Percentiles rank a stretch among this genome's conserved stretches.
These are phyloP conservation scores for Trichocladium uniseriatum DNA, from an alignment of 495 filamentous ascomycete species.

Conservation along the genomic window DNA sequence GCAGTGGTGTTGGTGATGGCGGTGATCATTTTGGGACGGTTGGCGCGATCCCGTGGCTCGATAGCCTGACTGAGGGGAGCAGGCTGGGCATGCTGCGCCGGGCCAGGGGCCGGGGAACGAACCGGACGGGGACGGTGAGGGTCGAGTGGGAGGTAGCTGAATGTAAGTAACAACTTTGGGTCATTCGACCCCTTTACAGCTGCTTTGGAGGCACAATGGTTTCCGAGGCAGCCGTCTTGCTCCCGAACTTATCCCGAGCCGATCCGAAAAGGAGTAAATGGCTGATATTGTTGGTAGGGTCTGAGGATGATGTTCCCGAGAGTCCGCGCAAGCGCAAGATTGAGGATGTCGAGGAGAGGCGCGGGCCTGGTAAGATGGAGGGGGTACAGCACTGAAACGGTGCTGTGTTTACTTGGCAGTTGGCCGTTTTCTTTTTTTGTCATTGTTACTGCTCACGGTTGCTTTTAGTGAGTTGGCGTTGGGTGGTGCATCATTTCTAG, in stretches of 20 bases:
- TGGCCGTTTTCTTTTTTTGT: too few relatives aligned
- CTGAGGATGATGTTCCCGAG: slow-evolving; percentile 45
- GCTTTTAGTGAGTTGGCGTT: too few relatives aligned
- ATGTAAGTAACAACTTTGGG: slow-evolving; percentile 46
- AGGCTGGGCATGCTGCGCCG: slow-evolving; percentile 56
- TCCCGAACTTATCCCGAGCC: too few relatives aligned
- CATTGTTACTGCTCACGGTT: too few relatives aligned
- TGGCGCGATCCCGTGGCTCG: slow-evolving; percentile 69
- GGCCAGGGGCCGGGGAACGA: slow-evolving; percentile 46
- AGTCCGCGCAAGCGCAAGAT: slow-evolving; percentile 26
- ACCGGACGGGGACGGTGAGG: slow-evolving; percentile 47
- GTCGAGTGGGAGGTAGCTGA: slow-evolving; percentile 83
- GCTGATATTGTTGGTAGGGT: too few relatives aligned
- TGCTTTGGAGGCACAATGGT: too few relatives aligned
- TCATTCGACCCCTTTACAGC: too few relatives aligned
- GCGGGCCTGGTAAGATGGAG: not conserved
- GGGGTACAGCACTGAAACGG: not conserved
- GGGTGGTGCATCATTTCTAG: too few relatives aligned
- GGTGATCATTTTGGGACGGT: slow-evolving; percentile 13
- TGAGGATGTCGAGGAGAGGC: not conserved
- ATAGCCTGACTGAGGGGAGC: slow-evolving; percentile 67
- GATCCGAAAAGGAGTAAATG: too few relatives aligned
- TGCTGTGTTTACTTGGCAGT: not conserved
- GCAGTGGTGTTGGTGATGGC: too few relatives aligned
- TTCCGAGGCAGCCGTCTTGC: too few relatives aligned